Evolutionary conservation across 1,284 basidiomycete genomes (phyloP).

Genomic region (Ceratobasidium sp.): DNA sequence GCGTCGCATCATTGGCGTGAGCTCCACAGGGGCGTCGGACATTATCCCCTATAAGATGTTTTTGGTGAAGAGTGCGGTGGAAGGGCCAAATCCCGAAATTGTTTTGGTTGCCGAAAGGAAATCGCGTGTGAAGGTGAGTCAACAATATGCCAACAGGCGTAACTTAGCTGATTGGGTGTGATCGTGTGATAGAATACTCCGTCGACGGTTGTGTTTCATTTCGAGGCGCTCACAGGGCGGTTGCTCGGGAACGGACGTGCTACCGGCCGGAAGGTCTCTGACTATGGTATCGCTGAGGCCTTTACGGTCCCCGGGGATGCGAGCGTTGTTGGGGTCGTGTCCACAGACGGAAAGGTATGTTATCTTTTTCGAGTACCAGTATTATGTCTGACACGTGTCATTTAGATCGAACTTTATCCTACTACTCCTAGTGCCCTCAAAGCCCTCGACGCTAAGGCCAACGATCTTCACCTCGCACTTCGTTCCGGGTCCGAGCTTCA

Average conservation of each 20-base stretch:
- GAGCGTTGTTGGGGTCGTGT: constrained; percentile 69
- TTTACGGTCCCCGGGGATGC: constrained; percentile 62
- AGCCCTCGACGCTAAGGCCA: constrained; percentile 52
- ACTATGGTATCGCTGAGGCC: constrained; percentile 67
- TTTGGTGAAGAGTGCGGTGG: constrained; percentile 60
- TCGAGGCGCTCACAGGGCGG: constrained; percentile 79
- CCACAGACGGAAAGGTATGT: constrained; percentile 63
- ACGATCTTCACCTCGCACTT: constrained; percentile 67
- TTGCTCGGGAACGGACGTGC: constrained; percentile 29
- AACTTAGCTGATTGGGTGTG: not conserved
- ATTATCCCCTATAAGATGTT: constrained; percentile 69
- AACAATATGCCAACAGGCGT: not conserved
- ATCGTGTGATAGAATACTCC: constrained; percentile 58
- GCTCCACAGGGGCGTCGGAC: constrained; percentile 57
- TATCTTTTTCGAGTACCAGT: constrained; percentile 50
- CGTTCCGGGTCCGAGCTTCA: constrained; percentile 55
- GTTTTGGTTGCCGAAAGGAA: constrained; percentile 62
- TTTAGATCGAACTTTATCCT: constrained; percentile 72
- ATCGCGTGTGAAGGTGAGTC: constrained; percentile 15
- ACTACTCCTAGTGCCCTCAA: constrained; percentile 59
- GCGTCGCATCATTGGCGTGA: constrained; percentile 64
- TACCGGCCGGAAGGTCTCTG: constrained; percentile 55
- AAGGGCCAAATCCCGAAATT: constrained; percentile 60
- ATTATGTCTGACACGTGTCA: constrained; percentile 1
- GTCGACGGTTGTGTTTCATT: constrained; percentile 76